Base-by-base conservation (phyloP, 2,329 filamentous ascomycete species). In the Fusarium chaquense region DNA sequence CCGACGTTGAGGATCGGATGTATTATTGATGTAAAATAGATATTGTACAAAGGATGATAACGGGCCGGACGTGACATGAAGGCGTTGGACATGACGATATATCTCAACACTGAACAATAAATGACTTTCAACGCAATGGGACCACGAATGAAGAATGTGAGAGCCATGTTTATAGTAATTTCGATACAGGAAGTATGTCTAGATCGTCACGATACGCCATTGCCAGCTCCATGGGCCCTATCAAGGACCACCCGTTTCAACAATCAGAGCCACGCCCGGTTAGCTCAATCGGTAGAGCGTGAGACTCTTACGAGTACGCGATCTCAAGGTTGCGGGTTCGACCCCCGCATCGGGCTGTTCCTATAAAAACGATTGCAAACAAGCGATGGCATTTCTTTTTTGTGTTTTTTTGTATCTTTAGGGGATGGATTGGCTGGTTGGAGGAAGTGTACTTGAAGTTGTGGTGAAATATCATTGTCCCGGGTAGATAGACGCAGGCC, bases 261-360 rank as follows among this genome's bases (percentile, higher is more conserved):
- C n/a, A 61, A 53, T 41, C 35, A 66, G 54, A 65, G 62, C 62
- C 78, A 79, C 78, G 77, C 78, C 76, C 79, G 74, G 73, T 74
- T 76, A 74, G 74, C 72, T 77, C 74, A 76, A 77, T 77, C 76
- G 75, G 75, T 89, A 90, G 87, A 90, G 87, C 87, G 87, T 89
- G 84, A 88, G 87, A 89, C 88, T 90, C 87, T 86, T 85, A 85
- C 18, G 73, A 75, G 75, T 74, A 68, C 75, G 58, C 75, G 52
- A 85, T 84, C 84, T 85, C 82, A 84, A 85, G 83, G 83, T 81
- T 85, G 83, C 82, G 83, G 83, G 85, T 87, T 85, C 83, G 83
- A 84, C 78, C 79, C 79, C 79, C 79, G 78, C 79, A 78, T 80
- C 75, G 78, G 78, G 78, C 78, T 79, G 41, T 79, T 80, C 78